Conservation (phyloP, 2,329 filamentous ascomycete genomes). For the Aureobasidium sp. region DNA sequence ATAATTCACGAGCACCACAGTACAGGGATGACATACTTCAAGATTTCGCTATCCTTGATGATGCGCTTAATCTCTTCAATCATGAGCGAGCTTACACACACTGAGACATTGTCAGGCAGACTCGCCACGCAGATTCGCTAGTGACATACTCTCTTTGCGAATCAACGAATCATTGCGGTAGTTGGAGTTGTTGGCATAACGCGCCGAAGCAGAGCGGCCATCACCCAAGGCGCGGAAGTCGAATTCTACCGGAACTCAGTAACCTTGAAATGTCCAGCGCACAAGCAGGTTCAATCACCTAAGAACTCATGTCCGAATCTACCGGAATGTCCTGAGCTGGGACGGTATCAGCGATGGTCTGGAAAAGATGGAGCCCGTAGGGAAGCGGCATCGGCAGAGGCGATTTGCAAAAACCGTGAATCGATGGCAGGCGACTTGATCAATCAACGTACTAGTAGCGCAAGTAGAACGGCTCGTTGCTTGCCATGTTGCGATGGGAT, state of each 20-base stretch:
- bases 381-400: neutral
- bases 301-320: slow-evolving; percentile 97
- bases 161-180: slow-evolving; percentile 98
- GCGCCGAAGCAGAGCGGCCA: slow-evolving; percentile 83
- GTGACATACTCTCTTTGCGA: slow-evolving; percentile 90
- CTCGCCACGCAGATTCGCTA: neutral
- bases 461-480: slow-evolving; percentile 83
- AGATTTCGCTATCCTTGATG: slow-evolving; percentile 93
- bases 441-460: slow-evolving; percentile 81
- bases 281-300: slow-evolving; percentile 48
- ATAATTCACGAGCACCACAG: neutral
- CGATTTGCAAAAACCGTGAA: too few relatives aligned
- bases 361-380: neutral
- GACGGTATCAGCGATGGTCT: slow-evolving; percentile 7
- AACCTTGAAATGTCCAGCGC: neutral
- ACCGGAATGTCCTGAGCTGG: slow-evolving; percentile 90
- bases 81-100: slow-evolving; percentile 89
- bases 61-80: slow-evolving; percentile 95
- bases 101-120: slow-evolving; percentile 41
- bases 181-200: slow-evolving; percentile 99
- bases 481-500: slow-evolving; percentile 46
- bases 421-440: slow-evolving; percentile 18
- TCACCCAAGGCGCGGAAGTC: slow-evolving; percentile 91
- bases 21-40: slow-evolving; percentile 63
- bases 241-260: slow-evolving; percentile 60